These are phyloP conservation scores for Fusarium oligoseptatum DNA, from an alignment of 2,329 filamentous ascomycete species.

Conservation along the genomic window DNA sequence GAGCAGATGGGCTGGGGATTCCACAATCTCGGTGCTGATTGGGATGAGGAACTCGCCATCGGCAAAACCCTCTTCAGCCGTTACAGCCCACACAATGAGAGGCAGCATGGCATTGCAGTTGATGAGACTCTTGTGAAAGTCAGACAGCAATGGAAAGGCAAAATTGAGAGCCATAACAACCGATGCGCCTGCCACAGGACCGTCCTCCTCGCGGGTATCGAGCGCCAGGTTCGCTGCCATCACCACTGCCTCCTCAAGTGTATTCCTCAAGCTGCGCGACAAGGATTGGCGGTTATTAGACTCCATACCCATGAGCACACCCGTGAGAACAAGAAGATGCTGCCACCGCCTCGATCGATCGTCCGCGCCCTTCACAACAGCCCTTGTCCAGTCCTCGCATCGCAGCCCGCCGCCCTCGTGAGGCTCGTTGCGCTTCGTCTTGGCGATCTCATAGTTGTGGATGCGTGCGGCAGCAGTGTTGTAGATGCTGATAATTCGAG, in stretches of 20 bases:
- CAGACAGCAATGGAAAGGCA: conserved; percentile 78
- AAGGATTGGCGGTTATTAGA: conserved; percentile 72
- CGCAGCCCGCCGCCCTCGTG: conserved; percentile 59
- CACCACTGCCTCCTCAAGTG: conserved; percentile 79
- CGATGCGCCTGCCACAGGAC: conserved; percentile 59
- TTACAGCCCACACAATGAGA: conserved; percentile 74
- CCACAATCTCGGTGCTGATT: conserved; percentile 75
- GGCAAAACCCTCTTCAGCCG: conserved; percentile 79
- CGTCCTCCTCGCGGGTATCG: conserved; percentile 58
- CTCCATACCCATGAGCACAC: conserved; percentile 83
- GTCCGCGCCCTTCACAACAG: conserved; percentile 69
- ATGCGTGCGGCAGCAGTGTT: conserved; percentile 74
- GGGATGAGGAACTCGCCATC: conserved; percentile 80
- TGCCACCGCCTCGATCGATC: conserved; percentile 79
- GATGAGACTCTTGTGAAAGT: conserved; percentile 68
- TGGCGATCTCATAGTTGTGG: conserved; percentile 62
- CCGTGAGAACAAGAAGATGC: conserved; percentile 84
- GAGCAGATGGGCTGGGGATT: conserved; percentile 60
- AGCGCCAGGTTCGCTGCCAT: conserved; percentile 83
- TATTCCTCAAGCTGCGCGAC: conserved; percentile 72
- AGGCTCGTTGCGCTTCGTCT: conserved; percentile 46
- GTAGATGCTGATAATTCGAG: conserved; percentile 78
- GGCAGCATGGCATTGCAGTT: conserved; percentile 80
- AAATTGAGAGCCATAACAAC: conserved; percentile 82
- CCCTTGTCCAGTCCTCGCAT: conserved; percentile 68